phyloP scores from a whole-genome alignment of 1,284 basidiomycete species.

The Ustilago bromivora region DNA sequence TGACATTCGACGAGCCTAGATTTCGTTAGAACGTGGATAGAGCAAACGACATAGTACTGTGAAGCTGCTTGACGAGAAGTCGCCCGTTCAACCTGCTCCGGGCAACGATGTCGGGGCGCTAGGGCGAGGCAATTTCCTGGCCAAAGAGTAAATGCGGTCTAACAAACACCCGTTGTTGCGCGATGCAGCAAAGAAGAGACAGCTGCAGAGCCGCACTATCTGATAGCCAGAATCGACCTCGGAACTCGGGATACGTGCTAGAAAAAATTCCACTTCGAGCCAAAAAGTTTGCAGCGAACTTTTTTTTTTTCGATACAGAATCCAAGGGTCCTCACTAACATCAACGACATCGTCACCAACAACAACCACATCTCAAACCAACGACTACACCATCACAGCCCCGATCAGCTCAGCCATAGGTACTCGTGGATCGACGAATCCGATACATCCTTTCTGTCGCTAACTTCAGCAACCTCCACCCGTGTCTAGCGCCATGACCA shows the following conservation, averaged over 20 bases:
- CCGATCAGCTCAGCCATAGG: not conserved
- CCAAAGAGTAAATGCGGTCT: not conserved
- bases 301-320: conserved; percentile 3
- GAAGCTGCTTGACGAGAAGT: not conserved
- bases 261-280: conserved; percentile 19
- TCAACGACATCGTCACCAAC: conserved; percentile 3
- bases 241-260: conserved; percentile 17
- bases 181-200: not conserved
- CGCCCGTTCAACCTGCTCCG: not conserved
- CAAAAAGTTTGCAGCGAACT: conserved; percentile 32
- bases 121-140: too few species aligned
- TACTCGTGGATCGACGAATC: not conserved
- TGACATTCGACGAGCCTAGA: not conserved
- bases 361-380: not conserved
- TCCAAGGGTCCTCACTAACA: conserved; percentile 15
- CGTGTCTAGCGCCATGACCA: conserved; percentile 26
- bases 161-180: not conserved
- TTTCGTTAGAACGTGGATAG: not conserved
- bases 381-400: not conserved
- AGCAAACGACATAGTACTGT: not conserved
- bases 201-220: conserved; percentile 9
- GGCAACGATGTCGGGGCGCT: not conserved
- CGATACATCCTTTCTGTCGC: not conserved
- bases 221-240: conserved; percentile 27
- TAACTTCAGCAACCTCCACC: not conserved